Percentiles rank a stretch among this genome's conserved stretches.
Evolutionary conservation across 1,139 yeast species (phyloP).

Genomic region (Blastobotrys proliferans): DNA sequence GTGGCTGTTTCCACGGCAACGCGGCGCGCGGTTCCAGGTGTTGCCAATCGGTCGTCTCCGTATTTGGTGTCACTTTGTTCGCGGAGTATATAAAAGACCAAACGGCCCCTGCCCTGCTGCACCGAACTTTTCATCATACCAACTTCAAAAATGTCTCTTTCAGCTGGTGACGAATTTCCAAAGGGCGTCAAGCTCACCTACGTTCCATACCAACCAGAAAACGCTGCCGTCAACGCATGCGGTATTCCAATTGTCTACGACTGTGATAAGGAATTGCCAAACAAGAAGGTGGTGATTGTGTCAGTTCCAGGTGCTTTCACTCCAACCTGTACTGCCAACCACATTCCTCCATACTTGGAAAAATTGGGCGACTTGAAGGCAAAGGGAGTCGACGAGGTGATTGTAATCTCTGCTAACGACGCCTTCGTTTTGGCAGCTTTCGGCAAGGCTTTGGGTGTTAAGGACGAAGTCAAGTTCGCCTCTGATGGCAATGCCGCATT

Average conservation of each 20-base stretch:
- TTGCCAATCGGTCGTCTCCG: too few relatives aligned
- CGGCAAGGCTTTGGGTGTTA: constrained; percentile 66
- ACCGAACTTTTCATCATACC: too few relatives aligned
- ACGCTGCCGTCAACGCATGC: constrained; percentile 46
- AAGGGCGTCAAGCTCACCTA: constrained; percentile 48
- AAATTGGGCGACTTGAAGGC: constrained; percentile 51
- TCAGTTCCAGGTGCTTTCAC: constrained; percentile 92
- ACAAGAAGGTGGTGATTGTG: constrained; percentile 62
- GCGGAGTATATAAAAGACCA: constrained; percentile 3
- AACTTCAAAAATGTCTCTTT: constrained; percentile 7
- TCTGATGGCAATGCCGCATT: constrained; percentile 66
- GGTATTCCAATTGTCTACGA: constrained; percentile 51
- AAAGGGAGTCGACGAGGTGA: constrained; percentile 68
- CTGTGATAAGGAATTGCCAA: constrained; percentile 45
- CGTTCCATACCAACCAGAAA: constrained; percentile 50
- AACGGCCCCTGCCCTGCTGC: not conserved
- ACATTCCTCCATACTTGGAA: constrained; percentile 70
- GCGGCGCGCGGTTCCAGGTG: too few relatives aligned
- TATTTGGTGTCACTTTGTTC: too few relatives aligned
- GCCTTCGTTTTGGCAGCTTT: constrained; percentile 78
- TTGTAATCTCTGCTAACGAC: constrained; percentile 74
- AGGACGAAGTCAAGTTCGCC: constrained; percentile 54
- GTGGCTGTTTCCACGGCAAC: too few relatives aligned
- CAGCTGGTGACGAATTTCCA: constrained; percentile 15
- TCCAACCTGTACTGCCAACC: constrained; percentile 79